Percentiles rank a stretch among this genome's conserved stretches.
Conservation (phyloP, 768 basidiomycete genomes). For the Fistulinella prunicolor region DNA sequence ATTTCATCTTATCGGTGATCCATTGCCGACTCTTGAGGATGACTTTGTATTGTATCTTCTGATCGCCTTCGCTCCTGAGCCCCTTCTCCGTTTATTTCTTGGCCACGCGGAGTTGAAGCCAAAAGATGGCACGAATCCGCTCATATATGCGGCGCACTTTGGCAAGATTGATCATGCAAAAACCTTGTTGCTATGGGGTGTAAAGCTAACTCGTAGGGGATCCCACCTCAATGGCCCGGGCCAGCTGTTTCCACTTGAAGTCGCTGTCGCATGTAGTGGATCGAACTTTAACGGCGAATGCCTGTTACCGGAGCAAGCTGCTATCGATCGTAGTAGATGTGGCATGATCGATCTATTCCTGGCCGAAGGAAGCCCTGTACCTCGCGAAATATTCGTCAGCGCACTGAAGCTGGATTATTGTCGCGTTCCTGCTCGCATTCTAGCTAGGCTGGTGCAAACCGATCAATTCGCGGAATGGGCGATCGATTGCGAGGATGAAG, state of each 20-base stretch:
- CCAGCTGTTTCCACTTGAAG: not conserved
- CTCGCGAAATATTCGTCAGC: not conserved
- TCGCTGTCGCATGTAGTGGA: not conserved
- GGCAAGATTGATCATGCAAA: not conserved
- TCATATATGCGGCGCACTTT: not conserved
- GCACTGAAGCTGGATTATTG: not conserved
- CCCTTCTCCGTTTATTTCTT: not conserved
- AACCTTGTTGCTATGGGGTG: not conserved
- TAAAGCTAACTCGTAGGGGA: not conserved
- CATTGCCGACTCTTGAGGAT: not conserved
- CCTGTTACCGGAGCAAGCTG: no score
- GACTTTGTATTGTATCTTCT: constrained; percentile 2
- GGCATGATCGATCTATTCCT: not conserved
- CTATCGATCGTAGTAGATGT: no score
- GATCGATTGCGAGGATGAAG: not conserved
- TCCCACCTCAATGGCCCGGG: not conserved
- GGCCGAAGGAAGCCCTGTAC: not conserved
- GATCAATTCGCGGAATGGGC: constrained; percentile 15
- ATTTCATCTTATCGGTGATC: not conserved
- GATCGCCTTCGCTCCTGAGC: not conserved
- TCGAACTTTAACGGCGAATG: no score
- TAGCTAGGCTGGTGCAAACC: constrained; percentile 6
- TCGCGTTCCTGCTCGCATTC: not conserved
- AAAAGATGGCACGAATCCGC: constrained; percentile 5
- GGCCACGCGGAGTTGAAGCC: no score